Evolutionary conservation across 192 early-diverging fungal genomes (phyloP).

Genomic region (Umbelopsis isabellina): DNA sequence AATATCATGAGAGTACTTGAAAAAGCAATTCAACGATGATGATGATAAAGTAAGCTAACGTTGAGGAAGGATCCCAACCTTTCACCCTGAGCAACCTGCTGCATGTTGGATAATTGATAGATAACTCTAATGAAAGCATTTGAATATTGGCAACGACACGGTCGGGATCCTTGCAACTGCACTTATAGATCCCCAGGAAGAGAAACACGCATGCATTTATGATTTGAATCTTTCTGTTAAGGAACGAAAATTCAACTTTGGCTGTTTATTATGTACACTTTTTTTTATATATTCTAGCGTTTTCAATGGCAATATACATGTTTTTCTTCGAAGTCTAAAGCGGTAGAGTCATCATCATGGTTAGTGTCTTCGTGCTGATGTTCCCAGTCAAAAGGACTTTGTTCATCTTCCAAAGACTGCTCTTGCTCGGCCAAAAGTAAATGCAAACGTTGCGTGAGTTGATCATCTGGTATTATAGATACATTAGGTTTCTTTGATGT

Average conservation of each 20-base stretch:
- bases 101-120: no score
- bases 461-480: conserved; percentile 1
- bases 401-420: conserved; percentile 6
- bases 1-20: no score
- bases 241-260: not conserved
- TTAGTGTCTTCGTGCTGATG: not conserved
- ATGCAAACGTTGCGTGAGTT: not conserved
- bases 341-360: not conserved
- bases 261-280: conserved; percentile 14
- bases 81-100: no score
- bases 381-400: not conserved
- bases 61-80: no score
- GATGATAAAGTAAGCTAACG: no score
- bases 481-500: not conserved
- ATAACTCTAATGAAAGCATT: no score
- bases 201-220: no score
- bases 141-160: no score
- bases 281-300: not conserved
- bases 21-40: no score
- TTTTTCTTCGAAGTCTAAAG: not conserved
- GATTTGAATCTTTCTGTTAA: no score
- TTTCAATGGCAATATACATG: conserved; percentile 22
- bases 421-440: conserved; percentile 6
- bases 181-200: no score
- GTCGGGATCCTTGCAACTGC: no score